Evolutionary conservation across 2,329 filamentous ascomycete genomes (phyloP).

Genomic region (Venturia oleaginea): DNA sequence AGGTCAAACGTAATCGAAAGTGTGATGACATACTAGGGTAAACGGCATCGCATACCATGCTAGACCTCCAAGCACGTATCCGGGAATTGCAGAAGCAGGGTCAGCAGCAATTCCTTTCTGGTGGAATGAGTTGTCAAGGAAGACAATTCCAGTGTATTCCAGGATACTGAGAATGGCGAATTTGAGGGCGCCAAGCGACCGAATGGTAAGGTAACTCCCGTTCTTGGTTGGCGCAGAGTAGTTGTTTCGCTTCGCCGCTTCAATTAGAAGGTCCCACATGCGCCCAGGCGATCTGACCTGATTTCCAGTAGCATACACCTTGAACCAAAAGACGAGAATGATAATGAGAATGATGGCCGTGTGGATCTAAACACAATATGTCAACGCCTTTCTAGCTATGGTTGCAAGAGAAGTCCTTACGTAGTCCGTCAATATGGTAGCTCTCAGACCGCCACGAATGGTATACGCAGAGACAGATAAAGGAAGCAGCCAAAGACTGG

Average conservation of each 20-base stretch:
- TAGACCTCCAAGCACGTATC: constrained; percentile 20
- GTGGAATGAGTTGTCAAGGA: constrained; percentile 22
- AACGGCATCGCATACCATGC: constrained; percentile 21
- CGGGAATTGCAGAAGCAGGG: constrained; percentile 18
- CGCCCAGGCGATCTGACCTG: constrained; percentile 19
- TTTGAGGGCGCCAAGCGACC: constrained; percentile 22
- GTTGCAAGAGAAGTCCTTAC: constrained; percentile 29
- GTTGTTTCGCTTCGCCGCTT: constrained; percentile 27
- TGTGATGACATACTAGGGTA: constrained; percentile 23
- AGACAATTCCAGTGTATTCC: constrained; percentile 23
- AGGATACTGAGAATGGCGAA: constrained; percentile 37
- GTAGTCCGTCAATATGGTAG: constrained; percentile 20
- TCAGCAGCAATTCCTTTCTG: constrained; percentile 23
- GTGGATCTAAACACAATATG: constrained; percentile 32
- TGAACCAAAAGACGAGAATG: constrained; percentile 35
- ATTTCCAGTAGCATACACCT: constrained; percentile 19
- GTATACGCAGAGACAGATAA: constrained; percentile 22
- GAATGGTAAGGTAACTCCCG: constrained; percentile 21
- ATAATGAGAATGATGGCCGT: constrained; percentile 35
- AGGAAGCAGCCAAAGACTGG: constrained; percentile 21
- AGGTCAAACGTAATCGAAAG: background rate
- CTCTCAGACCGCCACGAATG: constrained; percentile 21
- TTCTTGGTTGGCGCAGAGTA: constrained; percentile 60
- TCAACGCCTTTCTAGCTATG: background rate
- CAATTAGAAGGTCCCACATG: constrained; percentile 21